Evolutionary conservation across 192 early-diverging fungal species (phyloP), one percentile per base, ranked within the genome.

Genomic region (Jimgerdemannia lactiflua): DNA sequence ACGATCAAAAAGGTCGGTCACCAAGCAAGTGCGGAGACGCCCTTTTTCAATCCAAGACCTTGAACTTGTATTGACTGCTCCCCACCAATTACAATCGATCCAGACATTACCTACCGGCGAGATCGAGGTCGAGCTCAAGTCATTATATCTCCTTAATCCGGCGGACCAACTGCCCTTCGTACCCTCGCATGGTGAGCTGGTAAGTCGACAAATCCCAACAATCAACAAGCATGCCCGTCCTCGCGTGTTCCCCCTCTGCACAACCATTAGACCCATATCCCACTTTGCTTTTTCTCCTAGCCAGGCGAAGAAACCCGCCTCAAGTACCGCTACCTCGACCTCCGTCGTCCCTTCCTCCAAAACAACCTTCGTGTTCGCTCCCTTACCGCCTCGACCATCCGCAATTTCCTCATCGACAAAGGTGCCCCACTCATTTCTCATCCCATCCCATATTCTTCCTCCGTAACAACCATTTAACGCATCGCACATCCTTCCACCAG

Each of bases 301-400:
- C 92, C 92, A 4, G 90, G 87, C 76, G 95, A 98, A 72, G 94
- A 96, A 68, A 78, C 87, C 3, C 84, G 95, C 29, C 78, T 96
- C 3, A 87, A 86, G 54, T 86, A 96, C 78, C 84, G 96, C 19
- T 92, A 93, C 49, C 74, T 96, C 10, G 96, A 96, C 82, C 82
- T 98, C 70, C 90, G 96, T 9, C 85, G 94, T n/a, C 79, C 87
- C 19, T 79, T 80, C 67, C 86, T 98, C 14, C 94, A 96, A 74
- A 76, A 81, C 59, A 95, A 95, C 73, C 79, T 98, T 64, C 89
- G 91, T 19, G 72, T 79, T 20, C 88, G 96, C 20, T 93, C 94
- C 39, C 64, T 83, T 40, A 84, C 90, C 18, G 88, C 92, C 11
- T 90, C 87, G 78, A 84, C 85, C 7, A 83, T 94, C 39, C 87